A percentile compares a stretch with the other conserved stretches of the same genome.
These are phyloP conservation scores for Lumnitzera littorea DNA, from an alignment of 345 rosid genomes.

Conservation along the genomic window DNA sequence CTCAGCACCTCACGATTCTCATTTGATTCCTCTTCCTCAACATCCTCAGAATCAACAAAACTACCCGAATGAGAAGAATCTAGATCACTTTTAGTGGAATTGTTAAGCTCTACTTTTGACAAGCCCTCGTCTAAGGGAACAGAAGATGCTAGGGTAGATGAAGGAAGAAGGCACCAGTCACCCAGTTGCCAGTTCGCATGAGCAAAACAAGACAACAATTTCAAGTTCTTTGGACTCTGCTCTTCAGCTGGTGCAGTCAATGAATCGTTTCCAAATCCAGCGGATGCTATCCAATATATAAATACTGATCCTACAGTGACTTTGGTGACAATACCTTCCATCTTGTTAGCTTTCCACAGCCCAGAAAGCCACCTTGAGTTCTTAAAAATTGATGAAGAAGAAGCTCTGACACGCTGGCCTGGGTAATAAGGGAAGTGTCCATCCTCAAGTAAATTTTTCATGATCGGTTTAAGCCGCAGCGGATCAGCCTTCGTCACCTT, in stretches of 20 bases:
- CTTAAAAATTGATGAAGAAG: conserved; percentile 77
- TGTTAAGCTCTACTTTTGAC: conserved; percentile 45
- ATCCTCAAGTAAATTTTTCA: conserved; percentile 73
- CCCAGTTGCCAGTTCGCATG: conserved; percentile 97
- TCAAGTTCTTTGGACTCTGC: conserved; percentile 81
- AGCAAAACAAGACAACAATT: conserved; percentile 74
- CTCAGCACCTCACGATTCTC: conserved; percentile 30
- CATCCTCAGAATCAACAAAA: conserved; percentile 36
- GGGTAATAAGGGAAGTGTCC: conserved; percentile 80
- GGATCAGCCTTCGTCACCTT: conserved; percentile 86
- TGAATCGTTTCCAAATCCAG: conserved; percentile 85
- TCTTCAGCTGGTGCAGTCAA: conserved; percentile 86
- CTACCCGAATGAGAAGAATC: conserved; percentile 28
- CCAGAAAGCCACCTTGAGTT: conserved; percentile 80
- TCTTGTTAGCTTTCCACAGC: conserved; percentile 75
- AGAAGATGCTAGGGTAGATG: conserved; percentile 34
- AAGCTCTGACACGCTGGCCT: conserved; percentile 91
- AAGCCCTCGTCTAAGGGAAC: conserved; percentile 37
- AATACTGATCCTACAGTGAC: conserved; percentile 82
- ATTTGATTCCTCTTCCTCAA: conserved; percentile 36
- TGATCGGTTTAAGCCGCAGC: conserved; percentile 57
- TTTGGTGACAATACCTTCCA: conserved; percentile 92
- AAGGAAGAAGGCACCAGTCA: conserved; percentile 80
- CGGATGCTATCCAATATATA: conserved; percentile 94
- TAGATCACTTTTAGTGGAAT: conserved; percentile 25